Conservation (phyloP, 2,329 filamentous ascomycete species). For the Fusarium illudens region DNA sequence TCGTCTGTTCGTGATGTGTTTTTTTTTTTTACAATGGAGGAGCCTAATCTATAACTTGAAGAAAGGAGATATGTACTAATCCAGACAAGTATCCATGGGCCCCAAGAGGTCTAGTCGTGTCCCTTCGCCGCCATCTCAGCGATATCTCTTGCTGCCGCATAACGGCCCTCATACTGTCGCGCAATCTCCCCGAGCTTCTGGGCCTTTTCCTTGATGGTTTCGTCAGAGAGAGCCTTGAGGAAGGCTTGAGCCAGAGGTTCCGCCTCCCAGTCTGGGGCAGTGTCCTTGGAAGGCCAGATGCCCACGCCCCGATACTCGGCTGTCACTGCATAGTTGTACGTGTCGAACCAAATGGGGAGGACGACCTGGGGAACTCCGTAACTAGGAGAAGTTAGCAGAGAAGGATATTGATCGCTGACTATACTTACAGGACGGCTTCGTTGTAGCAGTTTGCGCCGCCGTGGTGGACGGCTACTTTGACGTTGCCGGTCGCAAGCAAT, state of each 20-base stretch:
- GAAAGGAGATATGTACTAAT: neutral
- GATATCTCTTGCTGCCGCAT: neutral
- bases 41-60: neutral
- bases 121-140: neutral
- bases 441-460: constrained; percentile 34
- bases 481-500: constrained; percentile 45
- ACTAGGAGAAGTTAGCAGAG: constrained; percentile 31
- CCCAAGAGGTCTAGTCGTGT: neutral
- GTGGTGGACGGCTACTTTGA: constrained; percentile 29
- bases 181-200: neutral
- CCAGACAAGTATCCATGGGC: neutral
- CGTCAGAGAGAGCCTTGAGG: constrained; percentile 10
- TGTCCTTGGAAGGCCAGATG: constrained; percentile 48
- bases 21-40: too few species aligned
- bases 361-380: constrained; percentile 56
- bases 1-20: neutral
- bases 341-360: constrained; percentile 57
- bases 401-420: neutral
- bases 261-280: constrained; percentile 45
- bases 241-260: constrained; percentile 42
- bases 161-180: neutral
- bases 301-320: constrained; percentile 55
- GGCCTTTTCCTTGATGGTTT: constrained; percentile 1
- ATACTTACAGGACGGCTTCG: constrained; percentile 28
- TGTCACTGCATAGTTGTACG: constrained; percentile 54